A percentile compares a stretch with the other conserved stretches of the same genome.
These are phyloP conservation scores for Naganishia vishniacii DNA, from an alignment of 768 basidiomycete species.

Conservation along the genomic window DNA sequence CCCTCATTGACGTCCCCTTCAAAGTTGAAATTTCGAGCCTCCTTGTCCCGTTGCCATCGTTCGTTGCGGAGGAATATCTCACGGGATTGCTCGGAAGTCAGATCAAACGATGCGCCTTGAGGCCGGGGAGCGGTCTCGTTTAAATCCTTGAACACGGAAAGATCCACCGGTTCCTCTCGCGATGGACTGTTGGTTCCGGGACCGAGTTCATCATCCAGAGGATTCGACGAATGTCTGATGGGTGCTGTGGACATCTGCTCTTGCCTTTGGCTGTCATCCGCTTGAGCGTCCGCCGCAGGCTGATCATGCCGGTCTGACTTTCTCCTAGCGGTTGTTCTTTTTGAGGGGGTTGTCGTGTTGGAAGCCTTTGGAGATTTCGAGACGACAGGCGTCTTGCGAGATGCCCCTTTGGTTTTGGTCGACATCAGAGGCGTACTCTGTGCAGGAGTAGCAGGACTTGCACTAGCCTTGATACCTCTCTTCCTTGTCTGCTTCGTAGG, in stretches of 20 bases:
- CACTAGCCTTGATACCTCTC: background rate
- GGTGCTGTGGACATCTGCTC: background rate
- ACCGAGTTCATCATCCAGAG: slow-evolving; percentile 8
- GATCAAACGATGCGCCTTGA: background rate
- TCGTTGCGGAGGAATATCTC: slow-evolving; percentile 45
- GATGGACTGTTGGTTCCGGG: too few relatives aligned
- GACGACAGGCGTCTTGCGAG: background rate
- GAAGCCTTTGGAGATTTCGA: background rate
- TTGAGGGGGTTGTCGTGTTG: background rate
- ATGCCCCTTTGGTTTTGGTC: background rate
- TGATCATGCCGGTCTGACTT: background rate
- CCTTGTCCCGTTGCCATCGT: slow-evolving; percentile 34
- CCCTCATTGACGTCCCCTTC: slow-evolving; percentile 44
- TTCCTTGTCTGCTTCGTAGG: background rate
- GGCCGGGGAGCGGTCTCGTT: background rate
- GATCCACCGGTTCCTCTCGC: too few relatives aligned
- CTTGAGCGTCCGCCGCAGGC: background rate
- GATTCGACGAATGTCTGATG: slow-evolving; percentile 10
- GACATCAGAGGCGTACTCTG: background rate
- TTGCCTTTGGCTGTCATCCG: background rate
- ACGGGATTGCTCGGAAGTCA: slow-evolving; percentile 22
- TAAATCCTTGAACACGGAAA: background rate
- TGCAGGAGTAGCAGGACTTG: background rate
- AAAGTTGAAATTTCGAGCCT: slow-evolving; percentile 47
- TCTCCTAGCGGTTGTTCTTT: background rate